These are phyloP conservation scores for Silene uniflora DNA, from an alignment of 148 eudicot species.

Conservation along the genomic window DNA sequence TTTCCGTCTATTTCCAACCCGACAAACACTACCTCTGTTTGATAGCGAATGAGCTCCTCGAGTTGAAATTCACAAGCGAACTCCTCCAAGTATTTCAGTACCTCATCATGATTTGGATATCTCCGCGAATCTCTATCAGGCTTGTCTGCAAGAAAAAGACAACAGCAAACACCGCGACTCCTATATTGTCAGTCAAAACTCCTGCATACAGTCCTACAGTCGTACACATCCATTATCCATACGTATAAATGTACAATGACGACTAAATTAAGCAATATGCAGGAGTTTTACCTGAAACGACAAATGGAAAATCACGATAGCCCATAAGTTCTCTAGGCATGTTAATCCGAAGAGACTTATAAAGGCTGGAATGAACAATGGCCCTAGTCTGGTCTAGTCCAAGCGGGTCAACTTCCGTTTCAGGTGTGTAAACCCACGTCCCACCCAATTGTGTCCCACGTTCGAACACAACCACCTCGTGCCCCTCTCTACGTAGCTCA, in stretches of 20 bases:
- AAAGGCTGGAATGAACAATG: slow-evolving; percentile 62
- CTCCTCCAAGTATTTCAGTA: slow-evolving; percentile 68
- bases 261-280: no score
- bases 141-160: slow-evolving; percentile 8
- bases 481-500: slow-evolving; percentile 71
- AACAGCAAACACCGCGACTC: not conserved
- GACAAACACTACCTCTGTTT: slow-evolving; percentile 51
- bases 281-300: slow-evolving; percentile 24
- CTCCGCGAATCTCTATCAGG: slow-evolving; percentile 17
- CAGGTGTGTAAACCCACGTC: slow-evolving; percentile 58
- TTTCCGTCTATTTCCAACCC: slow-evolving; percentile 41
- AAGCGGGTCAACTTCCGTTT: slow-evolving; percentile 59
- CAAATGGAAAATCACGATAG: slow-evolving; percentile 63
- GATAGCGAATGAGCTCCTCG: slow-evolving; percentile 48
- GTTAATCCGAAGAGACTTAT: slow-evolving; percentile 68
- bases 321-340: slow-evolving; percentile 77
- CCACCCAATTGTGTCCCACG: slow-evolving; percentile 55
- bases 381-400: slow-evolving; percentile 50
- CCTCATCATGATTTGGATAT: slow-evolving; percentile 37
- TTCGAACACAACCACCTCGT: slow-evolving; percentile 69
- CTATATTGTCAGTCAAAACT: no score
- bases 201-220: no score
- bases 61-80: slow-evolving; percentile 48
- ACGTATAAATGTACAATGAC: no score
- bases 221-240: no score